These are phyloP conservation scores for Colletotrichum salicis DNA, from an alignment of 2,329 filamentous ascomycete species.

Conservation along the genomic window DNA sequence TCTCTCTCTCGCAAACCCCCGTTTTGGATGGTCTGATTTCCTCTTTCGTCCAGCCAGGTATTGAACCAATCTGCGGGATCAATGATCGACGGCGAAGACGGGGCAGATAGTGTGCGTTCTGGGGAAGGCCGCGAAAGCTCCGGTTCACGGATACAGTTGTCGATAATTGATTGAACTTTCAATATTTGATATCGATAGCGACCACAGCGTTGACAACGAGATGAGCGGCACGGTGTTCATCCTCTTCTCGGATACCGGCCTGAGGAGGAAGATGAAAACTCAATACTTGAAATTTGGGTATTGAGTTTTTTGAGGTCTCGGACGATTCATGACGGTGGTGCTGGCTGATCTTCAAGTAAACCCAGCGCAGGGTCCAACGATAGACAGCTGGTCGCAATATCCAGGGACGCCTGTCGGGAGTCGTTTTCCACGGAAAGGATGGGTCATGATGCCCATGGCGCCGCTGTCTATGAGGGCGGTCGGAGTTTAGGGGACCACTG, in stretches of 20 bases:
- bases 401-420: constrained; percentile 1
- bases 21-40: constrained; percentile 18
- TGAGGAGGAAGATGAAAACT: background rate
- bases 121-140: constrained; percentile 21
- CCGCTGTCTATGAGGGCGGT: constrained; percentile 5
- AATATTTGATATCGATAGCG: constrained; percentile 28
- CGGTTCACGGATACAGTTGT: background rate
- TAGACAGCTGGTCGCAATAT: background rate
- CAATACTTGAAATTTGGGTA: background rate
- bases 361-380: background rate
- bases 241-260: background rate
- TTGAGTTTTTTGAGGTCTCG: background rate
- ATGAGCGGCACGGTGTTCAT: constrained; percentile 3
- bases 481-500: constrained; percentile 1
- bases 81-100: constrained; percentile 30
- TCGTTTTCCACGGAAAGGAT: background rate
- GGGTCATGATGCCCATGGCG: background rate
- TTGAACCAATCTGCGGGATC: constrained; percentile 27
- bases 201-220: background rate
- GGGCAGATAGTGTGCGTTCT: constrained; percentile 21
- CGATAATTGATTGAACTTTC: background rate
- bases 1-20: background rate
- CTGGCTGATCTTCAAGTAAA: background rate
- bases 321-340: background rate
- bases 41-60: constrained; percentile 19